These are phyloP conservation scores for Pyrus hybrid DNA, from an alignment of 331 rosid species.

Conservation along the genomic window DNA sequence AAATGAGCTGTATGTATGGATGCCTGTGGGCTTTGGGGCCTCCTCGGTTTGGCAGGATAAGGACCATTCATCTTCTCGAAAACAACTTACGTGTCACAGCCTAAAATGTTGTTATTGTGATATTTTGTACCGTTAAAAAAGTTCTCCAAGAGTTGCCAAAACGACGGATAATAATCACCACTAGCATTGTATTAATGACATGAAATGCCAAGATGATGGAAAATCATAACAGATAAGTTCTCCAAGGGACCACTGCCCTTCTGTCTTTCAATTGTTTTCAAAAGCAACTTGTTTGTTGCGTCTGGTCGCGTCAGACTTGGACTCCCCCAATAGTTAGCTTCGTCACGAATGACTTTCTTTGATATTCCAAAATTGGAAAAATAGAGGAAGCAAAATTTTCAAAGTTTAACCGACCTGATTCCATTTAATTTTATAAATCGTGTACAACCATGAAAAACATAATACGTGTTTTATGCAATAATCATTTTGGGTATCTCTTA, in stretches of 20 bases:
- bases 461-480: background rate
- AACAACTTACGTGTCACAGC: background rate
- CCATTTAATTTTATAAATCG: no score
- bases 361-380: background rate
- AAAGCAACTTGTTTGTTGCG: background rate
- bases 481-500: background rate
- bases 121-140: no score
- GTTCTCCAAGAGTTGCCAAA: no score
- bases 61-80: no score
- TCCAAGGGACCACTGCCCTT: background rate
- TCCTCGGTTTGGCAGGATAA: background rate
- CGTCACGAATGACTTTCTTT: background rate
- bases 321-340: background rate
- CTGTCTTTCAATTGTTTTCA: background rate
- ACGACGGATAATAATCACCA: no score
- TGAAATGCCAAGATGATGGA: no score
- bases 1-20: background rate
- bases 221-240: no score
- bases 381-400: background rate
- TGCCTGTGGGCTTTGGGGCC: background rate
- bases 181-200: no score
- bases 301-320: background rate
- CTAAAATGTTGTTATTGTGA: no score
- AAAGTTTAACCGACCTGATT: background rate
- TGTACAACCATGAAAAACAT: background rate